These are phyloP conservation scores for Tubosaeta sp. DNA, from an alignment of 768 basidiomycete species.

Conservation along the genomic window DNA sequence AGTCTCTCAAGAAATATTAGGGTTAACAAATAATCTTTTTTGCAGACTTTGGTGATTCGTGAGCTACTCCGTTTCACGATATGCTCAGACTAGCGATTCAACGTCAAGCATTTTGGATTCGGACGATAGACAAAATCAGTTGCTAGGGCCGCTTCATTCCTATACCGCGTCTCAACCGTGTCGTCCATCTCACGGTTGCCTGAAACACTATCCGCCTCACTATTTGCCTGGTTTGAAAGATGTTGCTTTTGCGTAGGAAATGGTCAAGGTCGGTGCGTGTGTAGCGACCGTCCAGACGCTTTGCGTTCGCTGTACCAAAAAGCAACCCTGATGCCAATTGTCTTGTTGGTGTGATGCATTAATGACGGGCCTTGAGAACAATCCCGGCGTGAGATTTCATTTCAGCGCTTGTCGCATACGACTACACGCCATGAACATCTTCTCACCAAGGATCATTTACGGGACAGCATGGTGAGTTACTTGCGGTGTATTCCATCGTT, in stretches of 20 bases:
- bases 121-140: background rate
- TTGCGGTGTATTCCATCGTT: background rate
- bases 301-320: background rate
- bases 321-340: background rate
- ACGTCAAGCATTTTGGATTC: background rate
- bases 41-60: background rate
- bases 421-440: constrained; percentile 24
- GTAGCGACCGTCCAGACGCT: background rate
- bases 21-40: background rate
- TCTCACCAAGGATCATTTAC: constrained; percentile 48
- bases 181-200: background rate
- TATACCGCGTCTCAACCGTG: background rate
- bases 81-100: background rate
- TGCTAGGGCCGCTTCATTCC: background rate
- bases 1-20: background rate
- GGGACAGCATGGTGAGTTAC: constrained; percentile 55
- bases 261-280: background rate
- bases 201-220: background rate
- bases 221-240: background rate
- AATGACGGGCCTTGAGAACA: background rate
- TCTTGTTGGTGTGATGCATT: background rate
- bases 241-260: background rate
- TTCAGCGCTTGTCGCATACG: constrained; percentile 1
- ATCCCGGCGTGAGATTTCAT: background rate
- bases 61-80: background rate